These are phyloP conservation scores for Amylocystis lapponica DNA, from an alignment of 768 basidiomycete species.

Conservation along the genomic window DNA sequence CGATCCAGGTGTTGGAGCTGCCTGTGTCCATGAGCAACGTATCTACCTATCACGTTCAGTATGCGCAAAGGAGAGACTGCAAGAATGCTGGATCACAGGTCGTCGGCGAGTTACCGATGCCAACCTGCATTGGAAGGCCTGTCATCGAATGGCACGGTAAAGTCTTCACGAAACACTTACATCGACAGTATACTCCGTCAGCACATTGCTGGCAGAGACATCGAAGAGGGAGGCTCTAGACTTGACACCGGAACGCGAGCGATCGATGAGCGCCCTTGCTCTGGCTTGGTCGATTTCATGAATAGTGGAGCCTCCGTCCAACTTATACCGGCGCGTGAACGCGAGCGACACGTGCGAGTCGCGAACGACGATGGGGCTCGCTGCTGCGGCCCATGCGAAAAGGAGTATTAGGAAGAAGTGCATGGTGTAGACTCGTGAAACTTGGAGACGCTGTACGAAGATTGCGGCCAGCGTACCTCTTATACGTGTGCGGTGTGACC, in stretches of 20 bases:
- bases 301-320: slow-evolving; percentile 14
- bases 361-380: slow-evolving; percentile 12
- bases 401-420: slow-evolving; percentile 1
- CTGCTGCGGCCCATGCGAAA: slow-evolving; percentile 3
- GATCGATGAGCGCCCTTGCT: slow-evolving; percentile 6
- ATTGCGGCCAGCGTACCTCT: no score
- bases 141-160: neutral
- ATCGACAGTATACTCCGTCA: slow-evolving; percentile 20
- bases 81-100: slow-evolving; percentile 5
- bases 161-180: slow-evolving; percentile 2
- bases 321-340: slow-evolving; percentile 15
- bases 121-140: slow-evolving; percentile 10
- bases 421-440: neutral
- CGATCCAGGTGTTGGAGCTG: slow-evolving; percentile 21
- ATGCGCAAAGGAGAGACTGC: neutral
- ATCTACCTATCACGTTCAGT: slow-evolving; percentile 1
- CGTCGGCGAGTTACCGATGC: slow-evolving; percentile 16
- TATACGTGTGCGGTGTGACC: no score
- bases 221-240: slow-evolving; percentile 5
- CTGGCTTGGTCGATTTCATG: slow-evolving; percentile 14
- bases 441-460: no score
- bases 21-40: slow-evolving; percentile 17
- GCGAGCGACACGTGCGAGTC: slow-evolving; percentile 16
- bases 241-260: neutral
- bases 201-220: slow-evolving; percentile 15